phyloP scores from a whole-genome alignment of 148 eudicot species.

The Polygonum maritimum region DNA sequence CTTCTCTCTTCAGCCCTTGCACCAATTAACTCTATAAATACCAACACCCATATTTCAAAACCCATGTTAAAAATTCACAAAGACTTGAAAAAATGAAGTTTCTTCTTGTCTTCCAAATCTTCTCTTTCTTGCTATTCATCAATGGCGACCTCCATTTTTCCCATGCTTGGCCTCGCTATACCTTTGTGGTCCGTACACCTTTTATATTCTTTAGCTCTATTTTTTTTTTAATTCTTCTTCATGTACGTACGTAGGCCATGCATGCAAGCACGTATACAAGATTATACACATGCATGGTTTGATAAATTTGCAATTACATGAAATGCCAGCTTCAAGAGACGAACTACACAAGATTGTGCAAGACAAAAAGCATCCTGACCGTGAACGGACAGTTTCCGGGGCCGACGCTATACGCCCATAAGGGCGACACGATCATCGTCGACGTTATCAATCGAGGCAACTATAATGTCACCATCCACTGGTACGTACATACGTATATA shows the following conservation, averaged over 20 bases:
- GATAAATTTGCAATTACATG: too few relatives aligned
- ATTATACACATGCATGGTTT: not conserved
- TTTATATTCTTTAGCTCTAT: not conserved
- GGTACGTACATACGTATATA: not conserved
- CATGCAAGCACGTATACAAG: too few relatives aligned
- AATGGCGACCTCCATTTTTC: not conserved
- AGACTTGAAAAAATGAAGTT: not conserved
- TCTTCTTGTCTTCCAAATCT: not conserved
- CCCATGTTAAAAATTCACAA: not conserved
- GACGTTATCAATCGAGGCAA: slow-evolving; percentile 2
- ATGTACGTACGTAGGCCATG: not conserved
- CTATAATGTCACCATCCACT: slow-evolving; percentile 9
- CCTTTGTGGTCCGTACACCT: not conserved
- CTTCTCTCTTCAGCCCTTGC: not conserved
- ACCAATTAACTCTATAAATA: not conserved
- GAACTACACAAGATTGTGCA: slow-evolving; percentile 8
- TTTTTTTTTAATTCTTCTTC: not conserved
- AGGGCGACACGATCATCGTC: slow-evolving; percentile 1
- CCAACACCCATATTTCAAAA: not conserved
- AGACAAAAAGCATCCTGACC: slow-evolving; percentile 3
- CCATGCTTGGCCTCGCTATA: not conserved
- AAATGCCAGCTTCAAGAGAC: slow-evolving; percentile 1
- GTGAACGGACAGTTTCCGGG: slow-evolving; percentile 12
- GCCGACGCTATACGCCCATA: slow-evolving; percentile 1
- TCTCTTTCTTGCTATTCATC: not conserved